Evolutionary conservation across 2,329 filamentous ascomycete species (phyloP).

Genomic region (Aspergillus tamarii): DNA sequence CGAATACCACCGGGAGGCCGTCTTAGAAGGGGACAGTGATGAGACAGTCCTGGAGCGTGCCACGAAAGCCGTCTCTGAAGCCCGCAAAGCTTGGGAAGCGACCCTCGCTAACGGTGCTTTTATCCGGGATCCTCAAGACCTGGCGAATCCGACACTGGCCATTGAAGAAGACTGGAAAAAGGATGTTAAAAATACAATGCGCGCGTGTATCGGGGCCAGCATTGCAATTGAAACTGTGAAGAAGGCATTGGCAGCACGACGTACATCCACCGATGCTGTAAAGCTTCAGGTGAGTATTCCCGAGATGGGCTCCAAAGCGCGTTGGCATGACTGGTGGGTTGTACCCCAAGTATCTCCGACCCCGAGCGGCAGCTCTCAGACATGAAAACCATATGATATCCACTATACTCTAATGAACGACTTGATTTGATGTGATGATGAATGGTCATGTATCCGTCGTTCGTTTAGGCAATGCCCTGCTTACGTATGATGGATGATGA

Average conservation of each 20-base stretch:
- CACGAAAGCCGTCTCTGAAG: conserved; percentile 41
- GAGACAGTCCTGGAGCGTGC: conserved; percentile 44
- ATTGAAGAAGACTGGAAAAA: conserved; percentile 65
- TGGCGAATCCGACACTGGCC: conserved; percentile 45
- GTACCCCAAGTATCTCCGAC: conserved; percentile 43
- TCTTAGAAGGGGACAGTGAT: conserved; percentile 49
- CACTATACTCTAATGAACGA: background rate
- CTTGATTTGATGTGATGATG: background rate
- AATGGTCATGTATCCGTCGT: background rate
- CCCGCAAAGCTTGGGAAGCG: conserved; percentile 48
- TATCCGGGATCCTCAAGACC: conserved; percentile 20
- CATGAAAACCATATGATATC: conserved; percentile 12
- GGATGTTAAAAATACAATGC: conserved; percentile 63
- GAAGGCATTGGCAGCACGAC: conserved; percentile 53
- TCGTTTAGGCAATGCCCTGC: background rate
- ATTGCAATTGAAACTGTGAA: conserved; percentile 65
- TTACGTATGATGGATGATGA: conserved; percentile 11
- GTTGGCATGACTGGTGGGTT: conserved; percentile 51
- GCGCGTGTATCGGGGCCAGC: conserved; percentile 71
- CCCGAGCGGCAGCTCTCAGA: conserved; percentile 12
- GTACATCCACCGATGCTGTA: conserved; percentile 10
- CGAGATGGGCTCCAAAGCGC: conserved; percentile 41
- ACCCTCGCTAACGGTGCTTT: conserved; percentile 45
- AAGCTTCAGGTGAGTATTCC: conserved; percentile 42
- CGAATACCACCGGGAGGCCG: conserved; percentile 56